Evolutionary conservation across 2,329 filamentous ascomycete genomes (phyloP).

Genomic region (Pseudogymnoascus sp.): DNA sequence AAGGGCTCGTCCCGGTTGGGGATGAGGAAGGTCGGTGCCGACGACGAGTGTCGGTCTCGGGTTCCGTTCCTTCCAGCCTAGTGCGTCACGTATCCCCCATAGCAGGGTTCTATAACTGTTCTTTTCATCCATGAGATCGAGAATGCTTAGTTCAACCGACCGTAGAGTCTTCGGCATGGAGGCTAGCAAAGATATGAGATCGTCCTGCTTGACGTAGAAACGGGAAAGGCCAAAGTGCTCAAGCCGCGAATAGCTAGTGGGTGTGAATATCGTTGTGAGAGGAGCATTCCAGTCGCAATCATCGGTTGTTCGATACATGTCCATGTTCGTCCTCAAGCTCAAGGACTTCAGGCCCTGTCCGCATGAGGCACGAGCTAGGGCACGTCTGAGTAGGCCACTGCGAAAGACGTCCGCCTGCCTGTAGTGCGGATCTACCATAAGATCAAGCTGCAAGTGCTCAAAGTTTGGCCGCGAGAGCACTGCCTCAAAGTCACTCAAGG

Average conservation of each 20-base stretch:
- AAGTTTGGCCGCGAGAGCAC: conserved; percentile 25
- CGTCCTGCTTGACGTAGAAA: conserved; percentile 22
- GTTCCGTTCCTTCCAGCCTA: conserved; percentile 17
- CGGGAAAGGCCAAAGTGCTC: conserved; percentile 28
- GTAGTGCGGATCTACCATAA: conserved; percentile 16
- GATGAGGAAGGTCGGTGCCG: conserved; percentile 14
- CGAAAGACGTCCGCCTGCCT: conserved; percentile 11
- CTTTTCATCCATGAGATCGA: conserved; percentile 21
- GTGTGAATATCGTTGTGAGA: conserved; percentile 26
- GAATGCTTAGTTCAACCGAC: conserved; percentile 30
- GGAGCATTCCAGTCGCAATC: conserved; percentile 13
- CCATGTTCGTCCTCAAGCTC: conserved; percentile 17
- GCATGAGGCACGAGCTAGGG: conserved; percentile 12
- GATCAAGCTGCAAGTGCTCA: conserved; percentile 23
- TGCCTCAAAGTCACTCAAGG: conserved; percentile 23
- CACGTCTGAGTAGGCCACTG: conserved; percentile 17
- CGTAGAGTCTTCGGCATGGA: conserved; percentile 25
- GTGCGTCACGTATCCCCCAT: conserved; percentile 18
- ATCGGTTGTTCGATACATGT: background rate
- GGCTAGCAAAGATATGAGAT: conserved; percentile 26
- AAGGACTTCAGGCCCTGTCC: conserved; percentile 22
- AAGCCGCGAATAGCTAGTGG: conserved; percentile 25
- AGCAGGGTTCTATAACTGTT: conserved; percentile 19
- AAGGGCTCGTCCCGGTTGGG: background rate
- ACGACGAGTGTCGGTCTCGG: conserved; percentile 11